Base-by-base conservation (phyloP, 2,329 filamentous ascomycete species). In the Penicillium sp. region DNA sequence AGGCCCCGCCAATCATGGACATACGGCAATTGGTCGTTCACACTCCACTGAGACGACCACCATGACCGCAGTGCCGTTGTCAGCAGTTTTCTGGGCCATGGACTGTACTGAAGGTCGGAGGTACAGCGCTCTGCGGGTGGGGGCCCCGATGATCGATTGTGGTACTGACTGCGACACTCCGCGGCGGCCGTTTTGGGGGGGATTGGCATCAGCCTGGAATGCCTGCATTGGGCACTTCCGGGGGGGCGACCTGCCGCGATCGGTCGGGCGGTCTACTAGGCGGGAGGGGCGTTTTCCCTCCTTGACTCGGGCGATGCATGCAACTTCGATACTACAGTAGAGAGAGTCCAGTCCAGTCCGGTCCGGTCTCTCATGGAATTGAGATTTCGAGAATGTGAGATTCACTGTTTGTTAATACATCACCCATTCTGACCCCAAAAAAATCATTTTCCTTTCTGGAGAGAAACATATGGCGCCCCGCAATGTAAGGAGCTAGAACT, bases 401-500 rank as follows among this genome's bases (percentile, higher is more conserved):
- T 32, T 4, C 7, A 32, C 29, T 32, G 7, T 32, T 18, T 18
- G 18, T 18, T 18, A 18, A 18, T 18, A 18, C 18, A 18, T 18
- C 18, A 18, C 18, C 18, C 9, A 29, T 25, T 35, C 45, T 28
- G 46, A 53, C 53, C 40, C 50, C 49, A 25, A 48, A 42, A 48
- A 49, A 18, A 18, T 2, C 3, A 18, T 18, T 18, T 18, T 18
- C 18, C 18, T 18, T 18, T 18, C 18, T 18, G 18, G 18, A 18
- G 18, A 18, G 18, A 37, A 48, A 37, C 51, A 51, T 57, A 52
- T 56, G 54, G 51, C 47, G 52, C 56, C 55, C 51, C 52, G 46
- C 54, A 51, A 64, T 47, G 62, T 46, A 66, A 66, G 64, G 57
- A 53, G 53, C 46, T 47, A 47, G 43, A 49, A 54, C 29, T 32